Conservation (phyloP, 2,329 filamentous ascomycete species). For the Xylariaceae sp. region DNA sequence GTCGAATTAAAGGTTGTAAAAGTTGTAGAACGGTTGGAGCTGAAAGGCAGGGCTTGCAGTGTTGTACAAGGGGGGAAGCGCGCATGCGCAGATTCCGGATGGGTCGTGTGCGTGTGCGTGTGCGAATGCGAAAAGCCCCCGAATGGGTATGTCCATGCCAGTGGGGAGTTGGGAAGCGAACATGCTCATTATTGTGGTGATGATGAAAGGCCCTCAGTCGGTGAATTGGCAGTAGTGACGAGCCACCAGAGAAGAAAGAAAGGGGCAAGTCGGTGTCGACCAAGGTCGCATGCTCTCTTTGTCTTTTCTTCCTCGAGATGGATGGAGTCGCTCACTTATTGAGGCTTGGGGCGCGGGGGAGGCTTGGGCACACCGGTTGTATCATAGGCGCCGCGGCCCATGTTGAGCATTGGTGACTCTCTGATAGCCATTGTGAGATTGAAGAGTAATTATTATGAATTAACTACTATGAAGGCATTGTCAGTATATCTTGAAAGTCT, state of each 20-base stretch:
- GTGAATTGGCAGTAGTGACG: background rate
- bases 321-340: slow-evolving; percentile 21
- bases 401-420: slow-evolving; percentile 32
- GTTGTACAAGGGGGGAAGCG: slow-evolving; percentile 30
- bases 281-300: background rate
- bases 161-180: background rate
- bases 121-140: background rate
- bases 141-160: slow-evolving; percentile 11
- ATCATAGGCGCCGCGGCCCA: slow-evolving; percentile 35
- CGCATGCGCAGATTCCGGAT: slow-evolving; percentile 23
- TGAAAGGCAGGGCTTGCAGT: slow-evolving; percentile 24
- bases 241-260: background rate
- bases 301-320: slow-evolving; percentile 4
- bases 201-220: slow-evolving; percentile 1
- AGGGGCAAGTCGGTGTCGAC: background rate
- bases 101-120: slow-evolving; percentile 11
- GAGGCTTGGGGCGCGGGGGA: slow-evolving; percentile 32
- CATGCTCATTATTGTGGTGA: background rate
- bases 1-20: slow-evolving; percentile 31
- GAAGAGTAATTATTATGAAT: slow-evolving; percentile 1
- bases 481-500: slow-evolving; percentile 18
- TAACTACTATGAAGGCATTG: slow-evolving; percentile 7
- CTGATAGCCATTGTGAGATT: slow-evolving; percentile 28
- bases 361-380: slow-evolving; percentile 35
- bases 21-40: slow-evolving; percentile 21